These are phyloP conservation scores for Alternaria panax DNA, from an alignment of 2,329 filamentous ascomycete genomes.

Conservation along the genomic window DNA sequence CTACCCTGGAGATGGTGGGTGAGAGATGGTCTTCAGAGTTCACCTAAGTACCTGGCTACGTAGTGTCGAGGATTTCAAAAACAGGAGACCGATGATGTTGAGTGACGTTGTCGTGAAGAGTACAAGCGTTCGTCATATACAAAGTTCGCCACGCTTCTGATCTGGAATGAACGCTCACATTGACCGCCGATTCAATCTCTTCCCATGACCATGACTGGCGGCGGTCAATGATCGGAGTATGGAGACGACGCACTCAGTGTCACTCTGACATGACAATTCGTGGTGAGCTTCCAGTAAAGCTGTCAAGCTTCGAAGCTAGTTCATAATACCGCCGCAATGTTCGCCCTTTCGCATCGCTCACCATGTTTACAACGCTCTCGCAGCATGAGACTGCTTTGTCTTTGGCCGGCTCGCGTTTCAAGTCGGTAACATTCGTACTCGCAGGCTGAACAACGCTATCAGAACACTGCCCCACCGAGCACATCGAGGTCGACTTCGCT, in stretches of 20 bases:
- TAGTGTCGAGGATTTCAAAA: neutral
- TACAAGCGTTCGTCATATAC: neutral
- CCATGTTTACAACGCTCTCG: neutral
- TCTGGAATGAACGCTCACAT: neutral
- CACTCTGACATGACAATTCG: neutral
- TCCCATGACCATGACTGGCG: neutral
- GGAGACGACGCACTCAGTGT: too few relatives aligned
- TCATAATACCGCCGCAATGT: neutral
- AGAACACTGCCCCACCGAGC: conserved; percentile 12
- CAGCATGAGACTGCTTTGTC: too few relatives aligned
- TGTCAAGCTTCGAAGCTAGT: fast-evolving
- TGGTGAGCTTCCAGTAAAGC: neutral
- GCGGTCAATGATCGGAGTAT: neutral
- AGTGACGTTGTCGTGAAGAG: neutral
- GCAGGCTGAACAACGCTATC: conserved; percentile 16
- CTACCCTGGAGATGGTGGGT: neutral
- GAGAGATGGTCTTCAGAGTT: neutral
- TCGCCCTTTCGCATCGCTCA: too few relatives aligned
- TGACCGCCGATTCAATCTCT: neutral
- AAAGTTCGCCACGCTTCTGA: neutral
- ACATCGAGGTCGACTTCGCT: conserved; percentile 2
- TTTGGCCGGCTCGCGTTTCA: neutral
- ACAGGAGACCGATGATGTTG: neutral
- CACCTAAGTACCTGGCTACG: neutral
- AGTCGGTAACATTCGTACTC: conserved; percentile 15